Evolutionary conservation across 83 land plant species (phyloP).

Genomic region (Larix sibirica): DNA sequence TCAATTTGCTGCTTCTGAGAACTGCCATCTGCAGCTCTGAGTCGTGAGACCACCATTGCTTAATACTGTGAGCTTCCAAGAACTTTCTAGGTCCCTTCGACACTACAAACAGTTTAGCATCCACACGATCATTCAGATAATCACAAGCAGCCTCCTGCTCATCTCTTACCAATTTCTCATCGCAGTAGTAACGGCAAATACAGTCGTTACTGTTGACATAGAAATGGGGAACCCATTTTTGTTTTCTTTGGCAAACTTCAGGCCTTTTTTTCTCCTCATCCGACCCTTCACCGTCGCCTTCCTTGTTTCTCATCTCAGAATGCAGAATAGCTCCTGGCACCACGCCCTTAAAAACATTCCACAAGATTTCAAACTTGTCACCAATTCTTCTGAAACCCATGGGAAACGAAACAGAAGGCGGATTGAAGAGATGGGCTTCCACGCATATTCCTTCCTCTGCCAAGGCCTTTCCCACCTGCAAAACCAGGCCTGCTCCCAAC

Average conservation of each 20-base stretch:
- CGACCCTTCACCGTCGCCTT: neutral
- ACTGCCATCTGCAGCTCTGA: neutral
- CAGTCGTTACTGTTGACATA: constrained; percentile 68
- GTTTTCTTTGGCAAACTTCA: neutral
- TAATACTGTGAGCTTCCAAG: constrained; percentile 71
- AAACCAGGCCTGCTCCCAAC: constrained; percentile 72
- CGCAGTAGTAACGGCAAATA: constrained; percentile 38
- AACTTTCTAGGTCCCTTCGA: constrained; percentile 72
- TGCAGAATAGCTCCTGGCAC: neutral
- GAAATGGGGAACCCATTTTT: constrained; percentile 57
- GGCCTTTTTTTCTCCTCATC: neutral
- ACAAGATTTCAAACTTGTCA: constrained; percentile 46
- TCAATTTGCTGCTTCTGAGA: no score
- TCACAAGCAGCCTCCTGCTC: constrained; percentile 1
- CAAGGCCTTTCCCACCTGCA: constrained; percentile 58
- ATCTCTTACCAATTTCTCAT: neutral
- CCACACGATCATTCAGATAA: neutral
- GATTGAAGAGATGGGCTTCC: constrained; percentile 76
- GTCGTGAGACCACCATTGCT: constrained; percentile 72
- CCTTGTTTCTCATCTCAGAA: neutral
- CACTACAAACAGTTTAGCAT: constrained; percentile 59
- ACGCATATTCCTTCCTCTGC: constrained; percentile 55
- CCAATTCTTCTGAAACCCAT: constrained; percentile 53
- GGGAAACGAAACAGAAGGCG: constrained; percentile 71
- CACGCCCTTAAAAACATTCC: neutral